Conservation (phyloP, 331 rosid genomes). For the Stylosanthes scabra region DNA sequence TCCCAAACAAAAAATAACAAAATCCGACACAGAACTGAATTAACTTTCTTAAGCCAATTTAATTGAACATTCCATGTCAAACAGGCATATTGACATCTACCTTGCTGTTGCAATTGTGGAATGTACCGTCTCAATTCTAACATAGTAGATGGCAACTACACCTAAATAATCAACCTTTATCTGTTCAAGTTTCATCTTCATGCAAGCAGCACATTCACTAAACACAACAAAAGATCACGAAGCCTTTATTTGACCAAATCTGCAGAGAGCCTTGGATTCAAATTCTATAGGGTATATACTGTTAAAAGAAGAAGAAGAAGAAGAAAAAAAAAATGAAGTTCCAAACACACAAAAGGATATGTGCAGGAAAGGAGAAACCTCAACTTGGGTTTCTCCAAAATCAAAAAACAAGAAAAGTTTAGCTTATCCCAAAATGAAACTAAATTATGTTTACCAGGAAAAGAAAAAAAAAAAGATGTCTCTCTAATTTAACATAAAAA, state of each 20-base stretch:
- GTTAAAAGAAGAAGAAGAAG: slow-evolving; percentile 24
- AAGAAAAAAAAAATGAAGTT: slow-evolving; percentile 28
- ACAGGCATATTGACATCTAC: slow-evolving; percentile 27
- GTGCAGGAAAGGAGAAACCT: slow-evolving; percentile 58
- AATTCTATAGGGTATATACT: slow-evolving; percentile 23
- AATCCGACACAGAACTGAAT: background rate
- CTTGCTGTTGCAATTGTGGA: slow-evolving; percentile 31
- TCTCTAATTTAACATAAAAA: slow-evolving; percentile 47
- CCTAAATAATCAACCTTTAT: slow-evolving; percentile 31
- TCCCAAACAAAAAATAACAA: too few relatives aligned
- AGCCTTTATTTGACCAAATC: slow-evolving; percentile 34
- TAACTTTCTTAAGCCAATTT: slow-evolving; percentile 25
- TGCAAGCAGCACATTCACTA: slow-evolving; percentile 36
- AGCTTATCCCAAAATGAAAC: slow-evolving; percentile 47
- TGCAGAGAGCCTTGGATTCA: slow-evolving; percentile 27
- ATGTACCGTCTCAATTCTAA: slow-evolving; percentile 36
- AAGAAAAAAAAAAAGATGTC: slow-evolving; percentile 7
- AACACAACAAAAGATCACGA: slow-evolving; percentile 21
- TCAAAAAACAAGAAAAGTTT: slow-evolving; percentile 39
- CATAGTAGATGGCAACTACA: slow-evolving; percentile 37
- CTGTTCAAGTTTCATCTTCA: slow-evolving; percentile 32
- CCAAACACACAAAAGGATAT: slow-evolving; percentile 36
- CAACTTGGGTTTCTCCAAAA: slow-evolving; percentile 57
- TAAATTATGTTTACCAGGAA: slow-evolving; percentile 36
- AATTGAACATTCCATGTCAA: slow-evolving; percentile 8